phyloP scores from a whole-genome alignment of 495 filamentous ascomycete genomes.

The Arthonia radiata region DNA sequence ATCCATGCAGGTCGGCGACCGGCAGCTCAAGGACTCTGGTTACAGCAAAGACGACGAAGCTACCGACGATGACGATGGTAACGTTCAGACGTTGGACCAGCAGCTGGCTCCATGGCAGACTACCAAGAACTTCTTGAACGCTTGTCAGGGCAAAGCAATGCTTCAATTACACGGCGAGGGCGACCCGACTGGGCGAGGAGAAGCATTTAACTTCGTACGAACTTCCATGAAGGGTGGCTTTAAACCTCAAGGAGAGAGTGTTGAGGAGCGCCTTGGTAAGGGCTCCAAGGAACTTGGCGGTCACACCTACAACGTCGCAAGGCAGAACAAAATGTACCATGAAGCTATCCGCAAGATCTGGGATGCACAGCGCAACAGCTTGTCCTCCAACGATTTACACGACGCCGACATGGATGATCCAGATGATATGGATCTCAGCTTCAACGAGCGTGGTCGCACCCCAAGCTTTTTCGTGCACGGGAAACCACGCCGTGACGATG shows the following conservation, averaged over 20 bases:
- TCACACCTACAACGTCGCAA: constrained; percentile 88
- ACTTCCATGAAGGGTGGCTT: constrained; percentile 98
- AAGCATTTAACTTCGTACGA: constrained; percentile 85
- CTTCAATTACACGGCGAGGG: constrained; percentile 79
- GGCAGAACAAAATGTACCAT: constrained; percentile 74
- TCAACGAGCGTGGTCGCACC: too few species aligned
- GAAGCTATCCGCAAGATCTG: constrained; percentile 71
- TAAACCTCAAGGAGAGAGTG: constrained; percentile 61
- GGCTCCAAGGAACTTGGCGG: constrained; percentile 74
- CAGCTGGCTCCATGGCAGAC: constrained; percentile 86
- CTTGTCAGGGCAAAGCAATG: constrained; percentile 91
- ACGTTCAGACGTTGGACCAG: constrained; percentile 52
- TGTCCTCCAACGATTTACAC: constrained; percentile 38
- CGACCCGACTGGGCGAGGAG: constrained; percentile 81
- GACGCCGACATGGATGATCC: constrained; percentile 38
- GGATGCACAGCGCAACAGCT: constrained; percentile 56
- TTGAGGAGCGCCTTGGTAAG: constrained; percentile 59
- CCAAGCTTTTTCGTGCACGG: too few species aligned
- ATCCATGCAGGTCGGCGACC: constrained; percentile 84
- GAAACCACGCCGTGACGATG: constrained; percentile 46
- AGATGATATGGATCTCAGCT: too few species aligned
- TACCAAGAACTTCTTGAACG: constrained; percentile 83
- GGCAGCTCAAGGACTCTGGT: constrained; percentile 62
- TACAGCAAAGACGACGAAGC: constrained; percentile 47
- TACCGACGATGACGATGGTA: constrained; percentile 33